Evolutionary conservation across 1,139 yeast genomes (phyloP), one percentile per base, ranked within the genome.

Genomic region (Yamadazyma buinensis): DNA sequence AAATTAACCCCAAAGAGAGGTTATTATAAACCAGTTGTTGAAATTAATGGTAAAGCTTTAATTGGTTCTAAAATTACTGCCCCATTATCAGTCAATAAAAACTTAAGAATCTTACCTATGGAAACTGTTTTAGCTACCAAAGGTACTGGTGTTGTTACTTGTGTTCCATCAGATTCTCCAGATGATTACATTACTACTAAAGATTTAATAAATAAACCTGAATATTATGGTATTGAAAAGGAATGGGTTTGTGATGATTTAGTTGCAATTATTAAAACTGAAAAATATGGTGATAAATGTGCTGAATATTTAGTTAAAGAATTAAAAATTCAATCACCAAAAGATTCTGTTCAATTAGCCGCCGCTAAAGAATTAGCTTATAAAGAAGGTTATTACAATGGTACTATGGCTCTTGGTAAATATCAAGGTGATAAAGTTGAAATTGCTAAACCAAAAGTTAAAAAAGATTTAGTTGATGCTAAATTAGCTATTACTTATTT

Each of bases 81-180:
- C 23, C 98, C 98, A 41, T 68, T 84, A 48, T 77, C 97, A 12
- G 72, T 72, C 14, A 69, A 79, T 58, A 68, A 78, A 38, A 79
- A 84, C 51, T 70, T 92, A 48, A 76, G 94, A 54, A 84, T 94
- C 40, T 75, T 92, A 50, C 99, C 99, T 47, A 92, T 92, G 99
- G 97, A 92, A 64, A 87, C 97, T 24, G 92, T 94, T 39, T 72
- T 92, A 59, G 95, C 95, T 28, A 73, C 80, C 40, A 92, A 94
- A 70, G 98, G 98, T 75, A 94, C 98, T 34, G 98, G 97, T 69
- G 97, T 92, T 29, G 98, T 94, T 40, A 92, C 97, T 11, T 94
- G 97, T 70, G 98, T 90, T 45, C 98, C 98, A 45, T 84, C 95
- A 12, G 97, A 90, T 63, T 90, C 97, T 38, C 97, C 99, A 41